These are phyloP conservation scores for Dendrobium catenatum DNA, from an alignment of 106 monocot genomes.

Conservation along the genomic window DNA sequence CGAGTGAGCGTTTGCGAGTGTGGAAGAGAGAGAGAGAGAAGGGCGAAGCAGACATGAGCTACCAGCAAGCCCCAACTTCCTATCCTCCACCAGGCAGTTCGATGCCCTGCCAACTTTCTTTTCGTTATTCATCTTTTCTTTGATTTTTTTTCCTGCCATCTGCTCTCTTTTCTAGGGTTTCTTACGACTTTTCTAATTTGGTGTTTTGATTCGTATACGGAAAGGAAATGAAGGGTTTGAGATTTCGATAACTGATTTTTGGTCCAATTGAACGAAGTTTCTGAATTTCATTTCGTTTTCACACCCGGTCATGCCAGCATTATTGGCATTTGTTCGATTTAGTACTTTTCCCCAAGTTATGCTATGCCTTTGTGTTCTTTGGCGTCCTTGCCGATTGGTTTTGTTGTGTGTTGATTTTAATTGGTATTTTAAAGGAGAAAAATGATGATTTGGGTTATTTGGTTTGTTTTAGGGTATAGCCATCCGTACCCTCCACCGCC, in stretches of 20 bases:
- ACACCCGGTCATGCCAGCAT: not conserved
- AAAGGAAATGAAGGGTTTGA: not conserved
- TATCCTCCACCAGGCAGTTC: slow-evolving; percentile 11
- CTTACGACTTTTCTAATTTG: not conserved
- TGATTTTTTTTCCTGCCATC: not conserved
- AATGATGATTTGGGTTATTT: not conserved
- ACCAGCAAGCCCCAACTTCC: slow-evolving; percentile 6
- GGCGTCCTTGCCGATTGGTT: not conserved
- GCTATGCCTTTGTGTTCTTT: not conserved
- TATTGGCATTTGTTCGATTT: not conserved
- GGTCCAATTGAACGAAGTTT: not conserved
- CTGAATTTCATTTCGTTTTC: not conserved
- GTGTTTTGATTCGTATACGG: not conserved
- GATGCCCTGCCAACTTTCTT: not conserved
- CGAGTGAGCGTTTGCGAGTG: too few species aligned
- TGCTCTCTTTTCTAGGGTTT: not conserved
- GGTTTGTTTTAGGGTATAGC: slow-evolving; percentile 5
- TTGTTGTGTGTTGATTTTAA: not conserved
- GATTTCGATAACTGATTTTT: not conserved
- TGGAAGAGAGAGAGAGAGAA: not conserved
- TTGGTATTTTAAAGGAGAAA: not conserved
- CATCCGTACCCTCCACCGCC: slow-evolving; percentile 8
- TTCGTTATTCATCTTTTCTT: not conserved
- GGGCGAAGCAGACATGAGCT: not conserved
- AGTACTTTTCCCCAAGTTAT: not conserved